These are phyloP conservation scores for Chaetomiaceae sp. DNA, from an alignment of 2,329 filamentous ascomycete species.

Conservation along the genomic window DNA sequence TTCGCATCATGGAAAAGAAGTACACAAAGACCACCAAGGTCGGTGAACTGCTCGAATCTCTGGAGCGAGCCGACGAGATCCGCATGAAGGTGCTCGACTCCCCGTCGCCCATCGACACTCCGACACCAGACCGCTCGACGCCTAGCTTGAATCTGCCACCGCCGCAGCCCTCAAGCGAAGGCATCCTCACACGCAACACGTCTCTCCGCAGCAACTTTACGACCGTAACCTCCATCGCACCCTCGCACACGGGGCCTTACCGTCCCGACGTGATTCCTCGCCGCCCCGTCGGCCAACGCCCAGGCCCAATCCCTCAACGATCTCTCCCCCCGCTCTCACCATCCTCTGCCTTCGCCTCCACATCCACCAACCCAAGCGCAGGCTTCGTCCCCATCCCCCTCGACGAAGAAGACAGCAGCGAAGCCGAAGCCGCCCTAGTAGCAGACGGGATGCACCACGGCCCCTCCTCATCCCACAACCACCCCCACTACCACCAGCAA, in stretches of 20 bases:
- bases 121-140: no score
- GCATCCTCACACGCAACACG: constrained; percentile 26
- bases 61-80: constrained; percentile 25
- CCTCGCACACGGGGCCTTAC: constrained; percentile 6
- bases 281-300: constrained; percentile 14
- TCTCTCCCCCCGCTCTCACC: not conserved
- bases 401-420: constrained; percentile 17
- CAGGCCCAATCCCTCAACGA: not conserved
- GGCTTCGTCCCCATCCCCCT: constrained; percentile 15
- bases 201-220: constrained; percentile 26
- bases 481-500: not conserved
- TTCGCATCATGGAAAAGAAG: constrained; percentile 29
- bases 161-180: constrained; percentile 24
- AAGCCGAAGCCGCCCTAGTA: constrained; percentile 18
- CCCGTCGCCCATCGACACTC: constrained; percentile 9
- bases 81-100: constrained; percentile 23
- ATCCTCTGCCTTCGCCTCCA: not conserved
- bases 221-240: constrained; percentile 12
- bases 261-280: constrained; percentile 12
- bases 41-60: constrained; percentile 25
- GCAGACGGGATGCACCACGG: constrained; percentile 23
- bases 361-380: not conserved
- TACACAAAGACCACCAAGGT: constrained; percentile 27
- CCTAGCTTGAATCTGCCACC: constrained; percentile 7
- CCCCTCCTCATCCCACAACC: not conserved